Percentiles rank a stretch among this genome's conserved stretches.
phyloP scores from a whole-genome alignment of 1,284 basidiomycete species.

The Caloboletus inedulis region DNA sequence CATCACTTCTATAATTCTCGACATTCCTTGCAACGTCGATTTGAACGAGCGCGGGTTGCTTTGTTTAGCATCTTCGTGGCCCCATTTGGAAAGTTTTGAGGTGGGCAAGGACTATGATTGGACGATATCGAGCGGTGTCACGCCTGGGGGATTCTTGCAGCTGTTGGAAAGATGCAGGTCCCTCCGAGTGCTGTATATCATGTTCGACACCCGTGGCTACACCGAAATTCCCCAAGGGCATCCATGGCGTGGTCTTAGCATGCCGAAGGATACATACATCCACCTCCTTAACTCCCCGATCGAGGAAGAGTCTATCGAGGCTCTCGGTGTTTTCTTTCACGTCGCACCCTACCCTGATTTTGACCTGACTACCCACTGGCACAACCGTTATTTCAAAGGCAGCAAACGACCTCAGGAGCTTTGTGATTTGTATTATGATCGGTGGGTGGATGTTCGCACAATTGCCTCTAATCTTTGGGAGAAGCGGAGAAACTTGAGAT shows the following conservation, averaged over 20 bases:
- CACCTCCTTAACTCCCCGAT: slow-evolving; percentile 9
- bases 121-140: slow-evolving; percentile 10
- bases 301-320: slow-evolving; percentile 13
- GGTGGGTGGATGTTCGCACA: slow-evolving; percentile 1
- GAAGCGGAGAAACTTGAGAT: slow-evolving; percentile 8
- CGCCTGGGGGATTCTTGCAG: slow-evolving; percentile 12
- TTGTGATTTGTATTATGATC: slow-evolving; percentile 1
- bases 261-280: background rate
- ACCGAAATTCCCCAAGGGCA: slow-evolving; percentile 11
- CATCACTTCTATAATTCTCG: slow-evolving; percentile 6
- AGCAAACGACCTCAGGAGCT: background rate
- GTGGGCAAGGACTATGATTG: slow-evolving; percentile 1
- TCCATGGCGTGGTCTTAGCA: slow-evolving; percentile 14
- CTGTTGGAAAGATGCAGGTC: slow-evolving; percentile 18
- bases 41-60: slow-evolving; percentile 12
- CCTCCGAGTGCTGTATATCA: slow-evolving; percentile 2
- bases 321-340: slow-evolving; percentile 16
- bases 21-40: slow-evolving; percentile 1
- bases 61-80: slow-evolving; percentile 19
- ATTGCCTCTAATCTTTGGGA: slow-evolving; percentile 6
- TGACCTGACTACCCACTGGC: slow-evolving; percentile 3
- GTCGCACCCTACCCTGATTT: slow-evolving; percentile 8
- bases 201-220: slow-evolving; percentile 12
- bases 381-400: background rate
- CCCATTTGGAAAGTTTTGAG: slow-evolving; percentile 3